Evolutionary conservation across 176 grass and related monocot genomes (phyloP), one percentile per base, ranked within the genome.

Genomic region (Calamus simplicifolius): DNA sequence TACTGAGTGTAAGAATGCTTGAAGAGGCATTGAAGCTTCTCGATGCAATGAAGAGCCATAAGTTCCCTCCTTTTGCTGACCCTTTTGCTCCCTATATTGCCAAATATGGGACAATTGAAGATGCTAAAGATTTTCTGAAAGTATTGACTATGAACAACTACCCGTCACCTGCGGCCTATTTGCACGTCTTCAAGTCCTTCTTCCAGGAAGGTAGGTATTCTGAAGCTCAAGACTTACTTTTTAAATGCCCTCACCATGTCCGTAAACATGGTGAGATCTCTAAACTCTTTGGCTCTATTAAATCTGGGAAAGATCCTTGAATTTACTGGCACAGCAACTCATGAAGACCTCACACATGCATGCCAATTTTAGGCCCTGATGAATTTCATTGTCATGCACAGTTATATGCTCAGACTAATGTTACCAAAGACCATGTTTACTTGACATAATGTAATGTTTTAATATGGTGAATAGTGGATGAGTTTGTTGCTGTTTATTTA

Each of bases 201-300:
- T 85, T 98, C 67, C 56, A 49, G 5, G 87, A 92, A 78, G 76
- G 73, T 31, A 92, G 87, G 73, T 83, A 82, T 67, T 69, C 75
- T 52, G 81, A 98, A 30, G 93, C 93, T 63, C 81, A 83, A 28
- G 84, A 92, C 65, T 78, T 98, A 66, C 67, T 98, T 16, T 92
- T 83, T 51, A 83, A 78, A 63, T 98, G 84, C 60, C 87, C 93
- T 27, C 51, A 67, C 67, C 93, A 98, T 73, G 81, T 92, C 67
- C 81, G 87, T 62, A 92, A 73, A 66, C 60, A 88, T 58, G 54
- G 18, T 5, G 79, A 88, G 0, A 29, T 92, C 50, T 79, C 48
- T 57, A 68, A 92, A 50, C 31, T 98, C 55, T 85, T 92, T 90
- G 81, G 75, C 54, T 72, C 70, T 21, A 54, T 73, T 35, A 62